Evolutionary conservation across 169 alveolate species (phyloP), one percentile per base, ranked within the genome.

Genomic region (Plasmodium coatneyi): DNA sequence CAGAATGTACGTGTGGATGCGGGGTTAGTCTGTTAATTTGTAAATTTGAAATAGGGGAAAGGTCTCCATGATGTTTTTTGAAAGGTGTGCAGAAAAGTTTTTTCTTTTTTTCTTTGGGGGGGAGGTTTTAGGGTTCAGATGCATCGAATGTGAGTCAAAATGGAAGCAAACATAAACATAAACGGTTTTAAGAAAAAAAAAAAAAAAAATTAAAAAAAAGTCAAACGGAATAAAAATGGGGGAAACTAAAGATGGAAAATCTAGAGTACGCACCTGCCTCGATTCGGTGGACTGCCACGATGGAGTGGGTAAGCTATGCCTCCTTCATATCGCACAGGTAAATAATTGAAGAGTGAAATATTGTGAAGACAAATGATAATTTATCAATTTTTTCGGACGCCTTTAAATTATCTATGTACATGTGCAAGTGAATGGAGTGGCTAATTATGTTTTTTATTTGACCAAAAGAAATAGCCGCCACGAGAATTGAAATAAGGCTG

Each of bases 391-490:
- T 91, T 80, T 91, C 95, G 5, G 91, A 80, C 9, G 46, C 76
- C 34, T 49, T 82, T 91, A 91, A 91, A 34, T 91, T 91, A 71
- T 91, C 92, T 91, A 91, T 81, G 32, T 91, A 91, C 95, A 91
- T 91, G 36, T 91, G 95, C 76, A 91, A 81, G 54, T 91, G 95
- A 34, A 91, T 71, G 56, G 95, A 80, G 46, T 91, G 95, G 72
- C 92, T 91, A 41, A 91, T 72, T 81, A 91, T 49, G 28, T 91
- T 80, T 66, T 91, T 19, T 80, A 91, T 56, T 81, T 91, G 76
- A 1, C 95, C 84, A 54, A 71, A 91, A 12, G 95, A 66, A 81
- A 91, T 91, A 3, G 92, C 78, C 28, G 92, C 95, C 9, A 72
- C 91, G 54, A 91, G 71, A 16, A 91, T 71, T 32, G 92, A 5